A percentile compares a stretch with the other conserved stretches of the same genome.
Conservation (phyloP, 2,329 filamentous ascomycete genomes). For the Tolypocladium paradoxum region DNA sequence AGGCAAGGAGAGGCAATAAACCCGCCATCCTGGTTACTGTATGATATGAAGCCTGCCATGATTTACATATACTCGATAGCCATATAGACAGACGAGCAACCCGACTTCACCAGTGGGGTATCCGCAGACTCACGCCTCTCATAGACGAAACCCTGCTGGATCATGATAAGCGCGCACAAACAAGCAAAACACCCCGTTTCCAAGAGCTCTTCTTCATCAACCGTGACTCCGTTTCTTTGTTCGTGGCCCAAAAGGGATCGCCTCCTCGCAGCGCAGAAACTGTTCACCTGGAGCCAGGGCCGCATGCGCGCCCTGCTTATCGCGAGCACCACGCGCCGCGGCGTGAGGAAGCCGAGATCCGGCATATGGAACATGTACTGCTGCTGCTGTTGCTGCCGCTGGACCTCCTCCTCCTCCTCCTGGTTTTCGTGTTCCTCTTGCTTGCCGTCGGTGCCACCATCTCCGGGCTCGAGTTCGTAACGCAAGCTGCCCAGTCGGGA, state of each 20-base stretch:
- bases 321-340: conserved; percentile 16
- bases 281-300: conserved; percentile 1
- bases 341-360: conserved; percentile 15
- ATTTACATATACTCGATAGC: background rate
- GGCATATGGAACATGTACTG: conserved; percentile 12
- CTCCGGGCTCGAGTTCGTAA: background rate
- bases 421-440: conserved; percentile 4
- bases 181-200: background rate
- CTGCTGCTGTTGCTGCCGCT: conserved; percentile 4
- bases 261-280: background rate
- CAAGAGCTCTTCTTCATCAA: background rate
- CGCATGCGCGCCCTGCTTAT: conserved; percentile 20
- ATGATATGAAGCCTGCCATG: background rate
- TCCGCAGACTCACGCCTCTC: background rate
- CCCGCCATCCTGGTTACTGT: background rate
- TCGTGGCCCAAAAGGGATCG: background rate
- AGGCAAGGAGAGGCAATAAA: conserved; percentile 6
- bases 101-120: background rate
- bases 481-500: background rate
- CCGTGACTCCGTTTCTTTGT: background rate
- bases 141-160: background rate
- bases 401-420: conserved; percentile 1
- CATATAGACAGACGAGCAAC: background rate
- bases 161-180: background rate
- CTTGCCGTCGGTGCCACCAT: background rate